Base-by-base conservation (phyloP, 179 eudicot genomes). In the Carnegiea gigantea region DNA sequence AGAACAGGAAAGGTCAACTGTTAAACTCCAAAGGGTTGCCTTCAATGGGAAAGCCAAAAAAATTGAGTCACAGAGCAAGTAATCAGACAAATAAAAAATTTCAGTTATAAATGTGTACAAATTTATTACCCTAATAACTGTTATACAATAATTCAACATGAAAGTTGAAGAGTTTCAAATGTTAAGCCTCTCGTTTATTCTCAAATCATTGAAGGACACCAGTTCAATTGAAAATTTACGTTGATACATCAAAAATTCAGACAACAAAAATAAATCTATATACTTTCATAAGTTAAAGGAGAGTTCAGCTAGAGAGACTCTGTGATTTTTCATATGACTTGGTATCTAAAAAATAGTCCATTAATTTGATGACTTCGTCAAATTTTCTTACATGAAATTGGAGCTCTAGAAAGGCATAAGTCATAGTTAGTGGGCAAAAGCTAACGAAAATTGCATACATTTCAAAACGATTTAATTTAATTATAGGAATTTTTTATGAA, bases 1-100 rank as follows among this genome's bases (percentile, higher is more conserved):
- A 77, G 76, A 12, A 51, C 6, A 26, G 21, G 60, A 85, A 82
- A 77, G 83, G 88, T 82, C 73, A 70, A 70, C 23, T 13, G 23
- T 17, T 49, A 2, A 70, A 36, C 23, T 6, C 23, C 28, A 70
- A 30, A 70, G 73, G 73, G 73, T 30, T 36, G 17, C 6, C 28
- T 36, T 70, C 20, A 3, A 10, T 12, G 68, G 11, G 1, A 15
- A 11, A 62, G 4, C 68, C 11, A 8, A 7, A 40, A 23, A n/a
- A 62, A 62, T 62, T 3, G 8, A 60, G 24, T 60, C 24, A 60
- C 2, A 18, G 9, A 60, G 6, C 3, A 18, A 21, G 65, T n/a
- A 7, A 60, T 60, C 65, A 40, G 9, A 40, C 6, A 40, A 40
- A 40, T 40, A 2, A 18, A 60, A 21, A 60, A 18, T 60, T 21